Evolutionary conservation across 2,329 filamentous ascomycete genomes (phyloP).

Genomic region (Cladosporium velox): DNA sequence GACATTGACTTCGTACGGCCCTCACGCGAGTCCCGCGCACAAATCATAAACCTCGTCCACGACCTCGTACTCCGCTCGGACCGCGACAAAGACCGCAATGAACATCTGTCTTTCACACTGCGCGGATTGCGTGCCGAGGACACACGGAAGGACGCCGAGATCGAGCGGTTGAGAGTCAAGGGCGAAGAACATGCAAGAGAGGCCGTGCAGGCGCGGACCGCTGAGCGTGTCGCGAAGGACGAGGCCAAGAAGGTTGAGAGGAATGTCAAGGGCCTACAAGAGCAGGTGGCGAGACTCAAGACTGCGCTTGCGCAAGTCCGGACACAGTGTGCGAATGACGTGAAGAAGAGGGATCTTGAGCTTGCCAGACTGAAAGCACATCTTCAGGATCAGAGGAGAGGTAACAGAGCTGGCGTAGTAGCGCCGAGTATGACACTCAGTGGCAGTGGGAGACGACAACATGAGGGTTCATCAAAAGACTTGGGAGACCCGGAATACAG

Average conservation of each 20-base stretch:
- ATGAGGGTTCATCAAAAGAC: slow-evolving; percentile 42
- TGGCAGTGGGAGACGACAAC: slow-evolving; percentile 51
- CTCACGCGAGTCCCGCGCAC: slow-evolving; percentile 71
- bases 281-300: slow-evolving; percentile 79
- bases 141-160: slow-evolving; percentile 67
- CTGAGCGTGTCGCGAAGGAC: slow-evolving; percentile 73
- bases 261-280: slow-evolving; percentile 72
- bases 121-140: slow-evolving; percentile 74
- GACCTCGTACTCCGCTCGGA: slow-evolving; percentile 89
- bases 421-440: slow-evolving; percentile 53
- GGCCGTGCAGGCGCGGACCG: slow-evolving; percentile 72
- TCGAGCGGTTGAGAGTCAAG: slow-evolving; percentile 49
- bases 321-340: slow-evolving; percentile 83
- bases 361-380: slow-evolving; percentile 88
- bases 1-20: slow-evolving; percentile 77
- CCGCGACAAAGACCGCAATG: slow-evolving; percentile 87
- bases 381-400: slow-evolving; percentile 64
- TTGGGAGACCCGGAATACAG: slow-evolving; percentile 63
- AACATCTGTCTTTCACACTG: slow-evolving; percentile 76
- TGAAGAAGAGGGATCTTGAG: slow-evolving; percentile 85
- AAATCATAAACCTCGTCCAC: slow-evolving; percentile 90
- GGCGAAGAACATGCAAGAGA: slow-evolving; percentile 63
- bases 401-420: slow-evolving; percentile 48
- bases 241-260: slow-evolving; percentile 79
- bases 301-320: slow-evolving; percentile 79